Base-by-base conservation (phyloP, 1,284 basidiomycete genomes). In the Malassezia sympodialis region DNA sequence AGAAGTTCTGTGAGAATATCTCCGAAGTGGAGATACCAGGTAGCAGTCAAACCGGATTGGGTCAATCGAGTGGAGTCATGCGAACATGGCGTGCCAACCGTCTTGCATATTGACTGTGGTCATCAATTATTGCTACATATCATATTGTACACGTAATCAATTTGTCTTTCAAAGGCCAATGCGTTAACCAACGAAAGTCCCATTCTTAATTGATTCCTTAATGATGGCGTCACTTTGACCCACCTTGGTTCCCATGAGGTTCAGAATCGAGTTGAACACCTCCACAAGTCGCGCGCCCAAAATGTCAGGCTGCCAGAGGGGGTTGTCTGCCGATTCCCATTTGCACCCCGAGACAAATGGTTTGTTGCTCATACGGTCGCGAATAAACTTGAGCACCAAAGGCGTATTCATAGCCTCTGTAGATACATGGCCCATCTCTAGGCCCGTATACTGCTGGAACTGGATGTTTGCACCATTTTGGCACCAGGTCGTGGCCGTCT, bases 401-500 rank as follows among this genome's bases (percentile, higher is more conserved):
- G 55, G 55, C 17, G 55, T 52, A 27, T 52, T 52, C 10, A 57
- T 17, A n/a, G 47, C 35, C 14, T 57, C 55, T 4, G 55, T 57
- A 43, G 53, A 47, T 4, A 61, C 43, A 46, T 61, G 60, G 6
- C 54, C 47, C 50, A 53, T 54, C 31, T 49, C 55, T 3, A 51
- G 2, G 11, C 55, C 49, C 1, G 44, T 52, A 43, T 58, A 62
- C 10, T 53, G 31, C 24, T 60, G 49, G 37, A 63, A 70, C 12
- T 61, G 50, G 39, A 72, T 60, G 42, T 65, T 55, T 26, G 69
- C 70, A 8, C 70, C 70, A 21, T 60, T 53, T 3, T 59, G 32
- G 47, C 71, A 73, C 52, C 72, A 70, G 24, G 59, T 42, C 19
- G 60, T 43, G 27, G 70, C 67, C 8, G 53, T 53, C 5, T 51